Conservation (phyloP, 2,329 filamentous ascomycete species). For the Verticillium dahliae region DNA sequence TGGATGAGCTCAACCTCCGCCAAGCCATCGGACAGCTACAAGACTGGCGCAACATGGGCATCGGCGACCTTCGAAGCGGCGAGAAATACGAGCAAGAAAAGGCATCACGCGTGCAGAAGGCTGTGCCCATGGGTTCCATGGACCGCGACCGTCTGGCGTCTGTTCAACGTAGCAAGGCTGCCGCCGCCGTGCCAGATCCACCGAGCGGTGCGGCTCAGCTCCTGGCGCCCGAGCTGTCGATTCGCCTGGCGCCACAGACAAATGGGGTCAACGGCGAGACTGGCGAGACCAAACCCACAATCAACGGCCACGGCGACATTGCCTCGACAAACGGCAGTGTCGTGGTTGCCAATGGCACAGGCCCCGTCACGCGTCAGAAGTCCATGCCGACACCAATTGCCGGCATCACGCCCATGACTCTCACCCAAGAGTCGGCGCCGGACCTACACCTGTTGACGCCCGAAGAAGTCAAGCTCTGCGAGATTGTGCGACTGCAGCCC, state of each 20-base stretch:
- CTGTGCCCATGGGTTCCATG: constrained; percentile 70
- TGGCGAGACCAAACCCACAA: constrained; percentile 45
- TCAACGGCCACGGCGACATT: constrained; percentile 47
- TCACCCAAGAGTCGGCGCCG: constrained; percentile 69
- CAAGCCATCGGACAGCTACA: constrained; percentile 87
- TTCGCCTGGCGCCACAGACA: constrained; percentile 39
- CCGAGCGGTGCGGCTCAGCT: constrained; percentile 69
- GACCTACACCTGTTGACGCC: constrained; percentile 81
- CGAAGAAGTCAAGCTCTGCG: constrained; percentile 83
- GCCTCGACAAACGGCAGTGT: constrained; percentile 32
- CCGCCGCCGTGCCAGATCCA: constrained; percentile 55
- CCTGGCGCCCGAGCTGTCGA: constrained; percentile 70
- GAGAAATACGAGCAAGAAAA: constrained; percentile 95
- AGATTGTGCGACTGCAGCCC: constrained; percentile 75
- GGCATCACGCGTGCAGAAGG: constrained; percentile 62
- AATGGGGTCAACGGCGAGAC: constrained; percentile 26
- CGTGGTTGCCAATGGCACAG: constrained; percentile 25
- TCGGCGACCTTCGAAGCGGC: constrained; percentile 77
- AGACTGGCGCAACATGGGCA: constrained; percentile 82
- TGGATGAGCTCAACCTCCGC: constrained; percentile 86
- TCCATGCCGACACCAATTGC: constrained; percentile 51
- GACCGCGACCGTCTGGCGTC: constrained; percentile 73
- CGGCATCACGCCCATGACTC: constrained; percentile 56
- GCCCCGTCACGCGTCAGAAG: constrained; percentile 32
- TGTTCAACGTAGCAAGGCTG: constrained; percentile 62